phyloP scores from a whole-genome alignment of 225 moss, liverwort and hornwort genomes.

The Marchantia paleacea region DNA sequence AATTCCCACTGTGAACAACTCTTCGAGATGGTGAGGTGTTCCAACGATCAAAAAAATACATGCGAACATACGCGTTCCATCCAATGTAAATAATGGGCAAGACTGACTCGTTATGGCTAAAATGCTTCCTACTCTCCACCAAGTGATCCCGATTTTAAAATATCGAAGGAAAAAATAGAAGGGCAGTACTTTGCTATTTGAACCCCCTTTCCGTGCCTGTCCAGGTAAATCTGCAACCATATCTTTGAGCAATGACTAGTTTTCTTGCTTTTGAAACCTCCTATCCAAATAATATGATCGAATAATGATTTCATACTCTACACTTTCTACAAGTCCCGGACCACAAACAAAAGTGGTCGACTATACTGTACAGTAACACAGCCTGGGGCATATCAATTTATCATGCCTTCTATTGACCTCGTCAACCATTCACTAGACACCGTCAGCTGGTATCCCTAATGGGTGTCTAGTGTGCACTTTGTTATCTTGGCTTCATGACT shows the following conservation, averaged over 20 bases:
- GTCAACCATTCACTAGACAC: slow-evolving; percentile 12
- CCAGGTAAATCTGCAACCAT: slow-evolving; percentile 19
- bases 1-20: background rate
- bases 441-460: slow-evolving; percentile 27
- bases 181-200: slow-evolving; percentile 6
- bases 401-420: slow-evolving; percentile 11
- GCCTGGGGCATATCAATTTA: slow-evolving; percentile 17
- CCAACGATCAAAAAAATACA: background rate
- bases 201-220: slow-evolving; percentile 9
- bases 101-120: background rate
- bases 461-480: slow-evolving; percentile 15
- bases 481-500: slow-evolving; percentile 22
- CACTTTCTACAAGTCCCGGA: slow-evolving; percentile 56
- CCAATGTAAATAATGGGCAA: background rate
- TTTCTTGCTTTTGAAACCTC: slow-evolving; percentile 15
- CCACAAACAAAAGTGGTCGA: slow-evolving; percentile 41
- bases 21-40: background rate
- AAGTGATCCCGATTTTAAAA: slow-evolving; percentile 8
- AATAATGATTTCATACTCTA: slow-evolving; percentile 47
- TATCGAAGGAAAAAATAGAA: slow-evolving; percentile 11
- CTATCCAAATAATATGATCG: slow-evolving; percentile 27
- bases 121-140: slow-evolving; percentile 8
- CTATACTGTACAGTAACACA: slow-evolving; percentile 46
- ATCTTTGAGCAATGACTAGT: slow-evolving; percentile 10
- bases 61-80: background rate